Conservation (phyloP, 2,329 filamentous ascomycete species). For the Colletotrichum navitas region DNA sequence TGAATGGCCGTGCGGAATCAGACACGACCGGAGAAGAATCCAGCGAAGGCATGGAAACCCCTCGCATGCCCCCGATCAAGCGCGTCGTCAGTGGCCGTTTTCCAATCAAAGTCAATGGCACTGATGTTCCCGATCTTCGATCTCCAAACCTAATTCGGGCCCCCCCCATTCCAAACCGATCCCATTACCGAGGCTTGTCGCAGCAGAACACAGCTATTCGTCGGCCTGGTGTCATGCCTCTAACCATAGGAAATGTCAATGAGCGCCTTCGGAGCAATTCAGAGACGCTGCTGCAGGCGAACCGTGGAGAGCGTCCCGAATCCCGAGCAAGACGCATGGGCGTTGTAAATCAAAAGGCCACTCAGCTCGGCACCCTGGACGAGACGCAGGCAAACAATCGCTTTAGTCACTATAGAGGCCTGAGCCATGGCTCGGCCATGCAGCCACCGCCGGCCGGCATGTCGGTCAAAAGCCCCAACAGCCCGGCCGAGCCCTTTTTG, state of each 20-base stretch:
- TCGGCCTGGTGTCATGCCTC: slow-evolving; percentile 78
- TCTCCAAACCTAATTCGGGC: slow-evolving; percentile 76
- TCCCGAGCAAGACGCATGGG: slow-evolving; percentile 74
- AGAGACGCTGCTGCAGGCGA: slow-evolving; percentile 67
- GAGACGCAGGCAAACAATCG: slow-evolving; percentile 73
- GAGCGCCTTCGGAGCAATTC: slow-evolving; percentile 77
- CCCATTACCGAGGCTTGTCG: slow-evolving; percentile 82
- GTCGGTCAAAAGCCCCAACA: slow-evolving; percentile 66
- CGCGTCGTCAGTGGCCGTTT: slow-evolving; percentile 75
- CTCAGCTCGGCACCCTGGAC: slow-evolving; percentile 72
- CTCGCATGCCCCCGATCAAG: slow-evolving; percentile 73
- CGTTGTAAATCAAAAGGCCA: slow-evolving; percentile 70
- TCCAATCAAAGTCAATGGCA: slow-evolving; percentile 79
- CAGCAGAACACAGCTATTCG: slow-evolving; percentile 75
- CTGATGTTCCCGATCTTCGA: slow-evolving; percentile 75
- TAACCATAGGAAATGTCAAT: slow-evolving; percentile 76
- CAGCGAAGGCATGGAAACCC: slow-evolving; percentile 84
- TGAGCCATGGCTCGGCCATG: slow-evolving; percentile 78
- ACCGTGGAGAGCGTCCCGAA: slow-evolving; percentile 62
- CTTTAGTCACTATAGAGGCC: slow-evolving; percentile 74
- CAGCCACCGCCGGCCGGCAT: slow-evolving; percentile 60
- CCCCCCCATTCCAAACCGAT: slow-evolving; percentile 83
- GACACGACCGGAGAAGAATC: slow-evolving; percentile 71
- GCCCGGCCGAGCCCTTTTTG: slow-evolving; percentile 68
- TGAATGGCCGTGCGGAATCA: slow-evolving; percentile 65